Conservation (phyloP, 2,329 filamentous ascomycete species). For the Pezicula carpinea region DNA sequence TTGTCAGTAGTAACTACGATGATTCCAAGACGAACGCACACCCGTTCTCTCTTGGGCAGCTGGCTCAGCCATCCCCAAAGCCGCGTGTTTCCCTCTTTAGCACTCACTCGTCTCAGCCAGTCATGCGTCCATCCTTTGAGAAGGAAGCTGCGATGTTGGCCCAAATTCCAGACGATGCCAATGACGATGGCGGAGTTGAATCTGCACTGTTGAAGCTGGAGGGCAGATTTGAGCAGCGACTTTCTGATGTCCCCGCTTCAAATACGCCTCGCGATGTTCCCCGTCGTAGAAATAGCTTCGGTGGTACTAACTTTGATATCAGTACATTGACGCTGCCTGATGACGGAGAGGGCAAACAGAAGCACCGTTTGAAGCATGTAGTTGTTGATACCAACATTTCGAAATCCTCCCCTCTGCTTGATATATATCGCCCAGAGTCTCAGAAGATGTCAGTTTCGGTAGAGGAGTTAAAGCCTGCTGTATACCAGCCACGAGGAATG, state of each 20-base stretch:
- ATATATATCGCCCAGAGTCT: constrained; percentile 16
- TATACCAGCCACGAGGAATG: constrained; percentile 24
- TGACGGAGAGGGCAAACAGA: constrained; percentile 35
- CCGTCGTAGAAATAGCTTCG: constrained; percentile 23
- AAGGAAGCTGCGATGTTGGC: constrained; percentile 82
- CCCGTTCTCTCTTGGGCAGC: constrained; percentile 53
- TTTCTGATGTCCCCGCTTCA: constrained; percentile 20
- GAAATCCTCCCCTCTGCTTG: constrained; percentile 23
- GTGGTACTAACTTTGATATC: constrained; percentile 16
- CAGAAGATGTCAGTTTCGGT: background rate
- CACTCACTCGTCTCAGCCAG: constrained; percentile 57
- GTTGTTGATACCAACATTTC: constrained; percentile 36
- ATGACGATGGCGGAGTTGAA: constrained; percentile 82
- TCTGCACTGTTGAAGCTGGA: constrained; percentile 90
- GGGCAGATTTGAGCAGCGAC: constrained; percentile 67
- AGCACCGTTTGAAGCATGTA: constrained; percentile 42
- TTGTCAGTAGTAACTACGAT: constrained; percentile 34
- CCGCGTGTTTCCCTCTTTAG: constrained; percentile 51
- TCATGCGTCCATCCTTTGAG: constrained; percentile 75
- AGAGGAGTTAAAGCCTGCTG: constrained; percentile 22
- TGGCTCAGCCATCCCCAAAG: constrained; percentile 47
- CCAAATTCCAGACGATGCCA: constrained; percentile 75
- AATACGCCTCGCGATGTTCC: constrained; percentile 7
- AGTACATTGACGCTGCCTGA: constrained; percentile 17
- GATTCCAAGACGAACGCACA: constrained; percentile 37